Evolutionary conservation across 306 rosid species (phyloP).

Genomic region (Echinosophora koreensis): DNA sequence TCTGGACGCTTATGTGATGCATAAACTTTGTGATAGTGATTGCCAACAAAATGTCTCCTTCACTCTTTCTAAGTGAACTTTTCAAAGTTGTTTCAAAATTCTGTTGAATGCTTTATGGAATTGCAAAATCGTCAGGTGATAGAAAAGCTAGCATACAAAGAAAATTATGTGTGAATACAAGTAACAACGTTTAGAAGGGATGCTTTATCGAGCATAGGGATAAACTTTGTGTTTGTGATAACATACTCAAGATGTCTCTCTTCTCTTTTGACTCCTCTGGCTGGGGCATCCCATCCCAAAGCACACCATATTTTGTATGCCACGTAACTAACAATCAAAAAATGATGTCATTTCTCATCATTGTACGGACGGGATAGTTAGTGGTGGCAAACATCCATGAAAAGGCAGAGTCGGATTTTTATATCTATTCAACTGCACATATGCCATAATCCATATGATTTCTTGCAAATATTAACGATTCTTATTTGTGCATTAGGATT

Average conservation of each 20-base stretch:
- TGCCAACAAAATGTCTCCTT: constrained; percentile 48
- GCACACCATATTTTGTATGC: constrained; percentile 9
- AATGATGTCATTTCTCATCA: constrained; percentile 41
- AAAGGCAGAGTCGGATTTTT: constrained; percentile 20
- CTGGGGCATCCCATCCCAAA: constrained; percentile 31
- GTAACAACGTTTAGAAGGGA: constrained; percentile 36
- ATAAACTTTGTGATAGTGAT: constrained; percentile 43
- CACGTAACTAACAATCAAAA: constrained; percentile 31
- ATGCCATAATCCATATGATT: too few relatives aligned
- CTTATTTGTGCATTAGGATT: too few relatives aligned
- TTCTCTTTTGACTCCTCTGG: constrained; percentile 61
- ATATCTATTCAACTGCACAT: too few relatives aligned
- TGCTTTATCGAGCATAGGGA: constrained; percentile 57
- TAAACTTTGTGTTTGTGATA: constrained; percentile 57
- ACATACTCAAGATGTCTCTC: constrained; percentile 64
- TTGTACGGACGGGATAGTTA: constrained; percentile 35
- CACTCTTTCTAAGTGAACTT: constrained; percentile 46
- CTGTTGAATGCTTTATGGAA: background rate
- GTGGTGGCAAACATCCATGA: constrained; percentile 33
- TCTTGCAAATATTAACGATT: too few relatives aligned
- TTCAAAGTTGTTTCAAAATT: constrained; percentile 41
- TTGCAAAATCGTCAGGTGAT: constrained; percentile 52
- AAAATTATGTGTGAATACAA: constrained; percentile 46
- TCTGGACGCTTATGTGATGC: constrained; percentile 22
- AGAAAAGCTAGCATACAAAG: constrained; percentile 19